Evolutionary conservation across 1,139 yeast genomes (phyloP).

Genomic region (Candida sanyaensis): DNA sequence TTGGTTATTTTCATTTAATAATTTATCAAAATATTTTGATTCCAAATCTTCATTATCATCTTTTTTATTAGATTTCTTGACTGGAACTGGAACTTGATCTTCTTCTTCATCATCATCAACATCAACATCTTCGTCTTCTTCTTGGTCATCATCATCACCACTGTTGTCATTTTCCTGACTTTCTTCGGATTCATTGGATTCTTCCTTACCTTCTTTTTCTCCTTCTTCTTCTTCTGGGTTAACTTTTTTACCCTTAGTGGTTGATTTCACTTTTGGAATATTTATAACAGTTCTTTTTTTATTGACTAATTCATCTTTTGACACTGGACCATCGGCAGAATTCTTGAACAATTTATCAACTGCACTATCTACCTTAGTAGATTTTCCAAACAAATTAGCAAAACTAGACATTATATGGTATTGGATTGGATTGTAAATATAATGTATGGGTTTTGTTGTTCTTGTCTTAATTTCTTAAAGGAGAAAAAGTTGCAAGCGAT

Average conservation of each 20-base stretch:
- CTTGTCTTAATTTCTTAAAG: neutral
- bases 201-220: conserved; percentile 10
- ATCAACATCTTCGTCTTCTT: conserved; percentile 16
- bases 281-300: conserved; percentile 27
- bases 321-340: conserved; percentile 37
- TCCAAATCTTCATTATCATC: conserved; percentile 51
- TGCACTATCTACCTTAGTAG: conserved; percentile 31
- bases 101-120: conserved; percentile 19
- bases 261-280: conserved; percentile 15
- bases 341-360: conserved; percentile 43
- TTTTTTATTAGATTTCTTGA: conserved; percentile 22
- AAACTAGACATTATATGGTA: conserved; percentile 33
- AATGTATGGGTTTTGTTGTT: too few species aligned
- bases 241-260: conserved; percentile 11
- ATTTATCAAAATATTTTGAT: conserved; percentile 44
- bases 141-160: conserved; percentile 16
- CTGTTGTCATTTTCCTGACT: conserved; percentile 14
- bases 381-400: conserved; percentile 34
- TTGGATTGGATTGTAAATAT: neutral
- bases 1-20: conserved; percentile 29
- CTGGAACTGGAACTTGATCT: too few species aligned
- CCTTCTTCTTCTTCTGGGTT: conserved; percentile 12
- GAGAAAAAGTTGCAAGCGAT: conserved; percentile 3
- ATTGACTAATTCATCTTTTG: conserved; percentile 25
- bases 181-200: neutral